A percentile compares a stretch with the other conserved stretches of the same genome.
Evolutionary conservation across 1,284 basidiomycete genomes (phyloP).

Genomic region (Inonotus obliquus): DNA sequence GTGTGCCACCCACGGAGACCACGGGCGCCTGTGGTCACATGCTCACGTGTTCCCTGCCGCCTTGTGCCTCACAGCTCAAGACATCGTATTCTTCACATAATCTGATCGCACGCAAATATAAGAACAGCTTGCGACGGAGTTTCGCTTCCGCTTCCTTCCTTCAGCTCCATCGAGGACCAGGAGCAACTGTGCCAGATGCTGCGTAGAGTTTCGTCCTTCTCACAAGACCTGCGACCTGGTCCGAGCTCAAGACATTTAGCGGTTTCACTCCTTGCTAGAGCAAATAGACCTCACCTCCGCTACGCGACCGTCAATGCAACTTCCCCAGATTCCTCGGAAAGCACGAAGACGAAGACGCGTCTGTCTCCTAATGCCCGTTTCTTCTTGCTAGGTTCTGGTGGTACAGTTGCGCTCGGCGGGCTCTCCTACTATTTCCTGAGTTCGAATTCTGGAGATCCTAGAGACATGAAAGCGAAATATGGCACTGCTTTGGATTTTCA

Average conservation of each 20-base stretch:
- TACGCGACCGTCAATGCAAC: background rate
- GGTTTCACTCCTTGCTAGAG: background rate
- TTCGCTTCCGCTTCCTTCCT: background rate
- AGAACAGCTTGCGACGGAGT: background rate
- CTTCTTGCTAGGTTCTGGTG: conserved; percentile 11
- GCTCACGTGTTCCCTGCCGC: background rate
- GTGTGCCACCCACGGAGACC: background rate
- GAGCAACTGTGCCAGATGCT: background rate
- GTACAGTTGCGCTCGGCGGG: background rate
- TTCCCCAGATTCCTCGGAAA: background rate
- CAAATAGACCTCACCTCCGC: background rate
- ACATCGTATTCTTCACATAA: background rate
- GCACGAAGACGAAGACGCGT: background rate
- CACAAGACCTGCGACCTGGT: background rate
- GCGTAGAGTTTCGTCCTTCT: background rate
- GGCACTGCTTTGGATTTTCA: conserved; percentile 50
- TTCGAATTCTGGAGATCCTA: background rate
- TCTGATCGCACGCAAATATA: conserved; percentile 7
- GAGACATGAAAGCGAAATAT: conserved; percentile 24
- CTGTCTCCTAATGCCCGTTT: background rate
- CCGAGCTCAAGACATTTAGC: background rate
- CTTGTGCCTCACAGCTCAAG: background rate
- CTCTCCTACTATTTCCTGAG: conserved; percentile 5
- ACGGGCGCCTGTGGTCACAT: background rate
- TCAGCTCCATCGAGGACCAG: background rate